Base-by-base conservation (phyloP, 352 stramenopile genomes). In the Pythium utonaiense region DNA sequence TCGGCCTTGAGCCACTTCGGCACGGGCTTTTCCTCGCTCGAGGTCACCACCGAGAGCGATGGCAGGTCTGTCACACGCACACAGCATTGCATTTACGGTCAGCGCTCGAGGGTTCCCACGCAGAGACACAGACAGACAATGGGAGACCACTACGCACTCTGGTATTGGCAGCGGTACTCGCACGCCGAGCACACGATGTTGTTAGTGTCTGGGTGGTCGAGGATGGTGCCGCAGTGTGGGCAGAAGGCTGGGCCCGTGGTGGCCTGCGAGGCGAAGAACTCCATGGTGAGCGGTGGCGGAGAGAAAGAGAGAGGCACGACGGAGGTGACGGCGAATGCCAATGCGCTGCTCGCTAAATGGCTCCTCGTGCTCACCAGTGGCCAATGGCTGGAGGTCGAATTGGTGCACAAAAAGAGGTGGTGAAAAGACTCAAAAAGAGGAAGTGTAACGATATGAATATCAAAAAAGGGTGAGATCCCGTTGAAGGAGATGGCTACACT, bases 121-220 rank as follows among this genome's bases (percentile, higher is more conserved):
- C n/a, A n/a, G n/a, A n/a, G n/a, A n/a, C n/a, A n/a, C n/a, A n/a
- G n/a, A n/a, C n/a, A n/a, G n/a, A n/a, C n/a, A n/a, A n/a, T n/a
- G n/a, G n/a, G n/a, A n/a, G n/a, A n/a, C n/a, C n/a, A 17, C 38
- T 27, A 50, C 65, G 31, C 62, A 95, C 86, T 84, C 73, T 93
- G 67, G 67, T 93, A 95, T 61, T 78, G 73, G 60, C 88, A 96
- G 24, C 77, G 80, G 74, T 88, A 95, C 55, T 86, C 80, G 70
- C 88, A 96, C 13, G 80, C 73, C 12, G 78, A 90, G 71, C 88
- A 96, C 40, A 91, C 84, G 40, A 96, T 93, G 65, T 81, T 89
- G 73, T 94, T 92, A 27, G 77, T 94, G 57, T 93, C 85, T 13
- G 85, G 86, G 50, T 93, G 81, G 66, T 95, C 83, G 36, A 96